Percentiles rank a stretch among this genome's conserved stretches.
Conservation (phyloP, 73 alveolate genomes). For the Paramecium octaurelia region DNA sequence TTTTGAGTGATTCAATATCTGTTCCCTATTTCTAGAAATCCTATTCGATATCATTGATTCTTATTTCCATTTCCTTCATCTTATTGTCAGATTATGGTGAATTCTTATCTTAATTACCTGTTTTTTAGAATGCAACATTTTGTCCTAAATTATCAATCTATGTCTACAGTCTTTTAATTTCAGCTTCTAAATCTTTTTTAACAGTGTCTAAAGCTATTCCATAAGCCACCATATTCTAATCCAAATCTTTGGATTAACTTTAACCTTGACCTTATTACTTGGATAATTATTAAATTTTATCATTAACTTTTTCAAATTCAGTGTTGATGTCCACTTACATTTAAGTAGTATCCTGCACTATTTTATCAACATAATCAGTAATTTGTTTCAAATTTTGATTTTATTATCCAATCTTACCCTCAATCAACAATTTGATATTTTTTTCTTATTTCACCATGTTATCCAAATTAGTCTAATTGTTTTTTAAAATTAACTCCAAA, state of each 20-base stretch:
- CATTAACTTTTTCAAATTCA: neutral
- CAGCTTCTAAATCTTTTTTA: neutral
- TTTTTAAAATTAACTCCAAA: neutral
- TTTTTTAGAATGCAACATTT: neutral
- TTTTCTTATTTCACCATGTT: neutral
- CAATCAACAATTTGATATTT: neutral
- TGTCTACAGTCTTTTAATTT: neutral
- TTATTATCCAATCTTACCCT: neutral
- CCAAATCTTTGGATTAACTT: neutral
- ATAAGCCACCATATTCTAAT: neutral
- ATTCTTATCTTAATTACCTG: neutral
- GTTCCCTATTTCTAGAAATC: neutral
- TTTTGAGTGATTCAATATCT: neutral
- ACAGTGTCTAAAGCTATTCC: neutral
- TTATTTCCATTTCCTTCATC: neutral
- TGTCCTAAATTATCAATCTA: neutral
- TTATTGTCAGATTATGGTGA: neutral
- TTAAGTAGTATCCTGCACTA: neutral
- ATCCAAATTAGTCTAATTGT: neutral
- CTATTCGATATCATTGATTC: neutral
- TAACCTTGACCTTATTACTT: neutral
- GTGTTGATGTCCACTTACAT: neutral
- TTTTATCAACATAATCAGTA: neutral
- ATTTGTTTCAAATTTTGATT: neutral
- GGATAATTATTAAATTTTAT: neutral